Conservation (phyloP, 208 protist species). For the Trichomonas tenax region DNA sequence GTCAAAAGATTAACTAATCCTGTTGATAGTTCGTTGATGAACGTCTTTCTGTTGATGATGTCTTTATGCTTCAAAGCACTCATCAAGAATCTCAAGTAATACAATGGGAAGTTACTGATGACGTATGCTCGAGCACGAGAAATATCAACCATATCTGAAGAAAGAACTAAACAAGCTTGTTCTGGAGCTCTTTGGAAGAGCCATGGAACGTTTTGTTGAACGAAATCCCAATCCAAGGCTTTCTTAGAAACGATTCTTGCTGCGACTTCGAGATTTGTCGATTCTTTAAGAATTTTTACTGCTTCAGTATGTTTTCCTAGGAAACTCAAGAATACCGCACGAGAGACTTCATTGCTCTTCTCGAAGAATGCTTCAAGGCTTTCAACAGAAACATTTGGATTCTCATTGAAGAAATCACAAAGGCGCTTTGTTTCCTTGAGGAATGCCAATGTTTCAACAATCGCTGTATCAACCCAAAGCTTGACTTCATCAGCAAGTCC, state of each 20-base stretch:
- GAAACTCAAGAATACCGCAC: neutral
- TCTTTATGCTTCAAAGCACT: neutral
- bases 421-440: neutral
- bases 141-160: neutral
- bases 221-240: neutral
- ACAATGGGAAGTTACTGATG: neutral
- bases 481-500: neutral
- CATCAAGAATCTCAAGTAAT: neutral
- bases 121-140: neutral
- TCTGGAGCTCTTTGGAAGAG: neutral
- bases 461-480: neutral
- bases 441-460: neutral
- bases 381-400: neutral
- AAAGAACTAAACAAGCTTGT: neutral
- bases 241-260: neutral
- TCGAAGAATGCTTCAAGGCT: neutral
- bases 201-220: neutral
- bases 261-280: neutral
- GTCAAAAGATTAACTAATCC: neutral
- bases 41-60: neutral
- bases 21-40: neutral
- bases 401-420: neutral
- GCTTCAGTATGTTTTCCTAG: neutral
- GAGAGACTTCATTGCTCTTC: neutral
- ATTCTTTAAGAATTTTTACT: neutral